These are phyloP conservation scores for Tephrocybe sp. DNA, from an alignment of 768 basidiomycete species.

Conservation along the genomic window DNA sequence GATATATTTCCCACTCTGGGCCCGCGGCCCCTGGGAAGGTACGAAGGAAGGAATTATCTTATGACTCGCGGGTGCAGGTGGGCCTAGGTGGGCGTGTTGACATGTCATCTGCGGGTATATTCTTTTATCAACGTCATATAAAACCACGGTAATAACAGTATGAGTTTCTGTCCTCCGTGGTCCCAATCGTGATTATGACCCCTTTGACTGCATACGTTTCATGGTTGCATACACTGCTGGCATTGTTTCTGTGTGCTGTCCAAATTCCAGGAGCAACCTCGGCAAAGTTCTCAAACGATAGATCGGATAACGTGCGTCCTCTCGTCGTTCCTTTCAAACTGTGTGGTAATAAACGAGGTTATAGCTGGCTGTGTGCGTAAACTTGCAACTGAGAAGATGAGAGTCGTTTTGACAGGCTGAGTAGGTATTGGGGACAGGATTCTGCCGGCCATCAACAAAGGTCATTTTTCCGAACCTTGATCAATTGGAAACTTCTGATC, in stretches of 20 bases:
- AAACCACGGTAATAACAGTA: background rate
- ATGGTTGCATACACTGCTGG: constrained; percentile 14
- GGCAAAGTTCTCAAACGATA: constrained; percentile 31
- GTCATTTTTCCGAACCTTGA: constrained; percentile 16
- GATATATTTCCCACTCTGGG: background rate
- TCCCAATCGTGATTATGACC: constrained; percentile 11
- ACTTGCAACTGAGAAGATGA: background rate
- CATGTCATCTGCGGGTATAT: constrained; percentile 15
- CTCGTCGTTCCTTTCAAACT: background rate
- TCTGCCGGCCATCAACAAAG: constrained; percentile 37
- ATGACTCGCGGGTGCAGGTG: constrained; percentile 4
- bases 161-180: background rate
- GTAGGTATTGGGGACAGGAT: constrained; percentile 45
- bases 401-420: background rate
- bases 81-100: constrained; percentile 7
- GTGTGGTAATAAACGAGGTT: background rate
- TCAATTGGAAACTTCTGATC: background rate
- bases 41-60: constrained; percentile 1
- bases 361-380: constrained; percentile 38
- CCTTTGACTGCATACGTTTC: constrained; percentile 6
- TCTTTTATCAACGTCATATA: constrained; percentile 15
- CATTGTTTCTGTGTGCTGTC: constrained; percentile 12
- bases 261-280: constrained; percentile 14
- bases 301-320: constrained; percentile 36
- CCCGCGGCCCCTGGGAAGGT: constrained; percentile 10